Evolutionary conservation across 441 rosid species (phyloP).

Genomic region (Brassica hybrid): DNA sequence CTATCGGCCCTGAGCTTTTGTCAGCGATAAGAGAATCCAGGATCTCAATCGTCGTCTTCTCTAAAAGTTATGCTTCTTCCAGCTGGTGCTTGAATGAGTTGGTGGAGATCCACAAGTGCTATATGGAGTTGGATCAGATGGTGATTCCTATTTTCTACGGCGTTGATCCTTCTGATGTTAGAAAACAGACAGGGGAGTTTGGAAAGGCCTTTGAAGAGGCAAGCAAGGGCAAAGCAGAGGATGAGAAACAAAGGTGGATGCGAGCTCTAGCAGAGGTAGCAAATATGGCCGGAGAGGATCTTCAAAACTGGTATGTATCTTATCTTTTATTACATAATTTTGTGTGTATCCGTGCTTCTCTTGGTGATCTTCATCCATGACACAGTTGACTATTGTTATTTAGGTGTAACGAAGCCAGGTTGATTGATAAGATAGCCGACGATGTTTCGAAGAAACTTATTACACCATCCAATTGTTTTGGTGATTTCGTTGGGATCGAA

Average conservation of each 20-base stretch:
- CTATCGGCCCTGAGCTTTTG: neutral
- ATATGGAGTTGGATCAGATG: conserved; percentile 35
- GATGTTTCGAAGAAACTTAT: neutral
- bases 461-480: neutral
- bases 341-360: neutral
- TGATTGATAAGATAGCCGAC: neutral
- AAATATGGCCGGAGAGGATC: conserved; percentile 16
- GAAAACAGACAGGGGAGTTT: neutral
- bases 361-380: neutral
- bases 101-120: conserved; percentile 2
- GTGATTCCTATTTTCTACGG: neutral
- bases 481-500: neutral
- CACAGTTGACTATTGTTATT: conserved; percentile 1
- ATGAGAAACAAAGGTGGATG: neutral
- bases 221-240: neutral
- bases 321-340: neutral
- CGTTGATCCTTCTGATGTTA: conserved; percentile 3
- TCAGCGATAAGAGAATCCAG: conserved; percentile 1
- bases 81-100: neutral
- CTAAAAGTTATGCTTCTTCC: neutral
- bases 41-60: neutral
- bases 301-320: neutral
- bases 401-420: neutral
- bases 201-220: neutral
- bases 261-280: neutral